Percentiles rank a stretch among this genome's conserved stretches.
phyloP scores from a whole-genome alignment of 2,329 filamentous ascomycete genomes.

The Verticillium tricorpus region DNA sequence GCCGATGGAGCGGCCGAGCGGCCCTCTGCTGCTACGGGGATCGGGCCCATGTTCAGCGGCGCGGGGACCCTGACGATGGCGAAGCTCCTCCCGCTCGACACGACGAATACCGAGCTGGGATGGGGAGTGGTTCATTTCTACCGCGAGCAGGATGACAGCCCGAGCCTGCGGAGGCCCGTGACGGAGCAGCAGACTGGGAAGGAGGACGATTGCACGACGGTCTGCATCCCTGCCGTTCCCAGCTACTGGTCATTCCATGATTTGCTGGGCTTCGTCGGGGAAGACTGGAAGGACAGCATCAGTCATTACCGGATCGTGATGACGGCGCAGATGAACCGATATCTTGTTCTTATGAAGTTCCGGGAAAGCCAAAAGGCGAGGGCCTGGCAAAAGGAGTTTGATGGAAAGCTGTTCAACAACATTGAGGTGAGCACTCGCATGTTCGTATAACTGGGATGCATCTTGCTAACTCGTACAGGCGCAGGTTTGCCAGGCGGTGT shows the following conservation, averaged over 20 bases:
- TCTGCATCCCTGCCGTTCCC: slow-evolving; percentile 92
- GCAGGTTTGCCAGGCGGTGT: slow-evolving; percentile 91
- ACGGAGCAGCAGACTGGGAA: slow-evolving; percentile 20
- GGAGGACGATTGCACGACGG: slow-evolving; percentile 71
- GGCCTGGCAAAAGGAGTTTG: slow-evolving; percentile 80
- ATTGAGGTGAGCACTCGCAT: slow-evolving; percentile 62
- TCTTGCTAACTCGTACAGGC: slow-evolving; percentile 43
- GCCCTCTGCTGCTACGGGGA: slow-evolving; percentile 43
- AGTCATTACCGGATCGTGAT: slow-evolving; percentile 93
- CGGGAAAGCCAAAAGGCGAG: slow-evolving; percentile 68
- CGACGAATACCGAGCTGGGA: slow-evolving; percentile 70
- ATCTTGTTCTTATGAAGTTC: slow-evolving; percentile 96
- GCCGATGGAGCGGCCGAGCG: slow-evolving; percentile 33
- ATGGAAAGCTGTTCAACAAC: slow-evolving; percentile 87
- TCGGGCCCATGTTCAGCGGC: slow-evolving; percentile 51
- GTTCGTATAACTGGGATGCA: background rate
- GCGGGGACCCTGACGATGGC: slow-evolving; percentile 79
- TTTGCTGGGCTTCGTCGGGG: slow-evolving; percentile 86
- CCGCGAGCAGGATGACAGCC: slow-evolving; percentile 73
- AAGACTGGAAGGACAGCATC: slow-evolving; percentile 78
- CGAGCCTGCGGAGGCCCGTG: slow-evolving; percentile 38
- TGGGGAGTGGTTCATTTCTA: slow-evolving; percentile 96
- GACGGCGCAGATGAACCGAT: slow-evolving; percentile 82
- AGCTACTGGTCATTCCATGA: slow-evolving; percentile 90
- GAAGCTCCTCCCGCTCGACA: slow-evolving; percentile 66